These are phyloP conservation scores for Casuarina cunninghamiana DNA, from an alignment of 306 rosid species.

Conservation along the genomic window DNA sequence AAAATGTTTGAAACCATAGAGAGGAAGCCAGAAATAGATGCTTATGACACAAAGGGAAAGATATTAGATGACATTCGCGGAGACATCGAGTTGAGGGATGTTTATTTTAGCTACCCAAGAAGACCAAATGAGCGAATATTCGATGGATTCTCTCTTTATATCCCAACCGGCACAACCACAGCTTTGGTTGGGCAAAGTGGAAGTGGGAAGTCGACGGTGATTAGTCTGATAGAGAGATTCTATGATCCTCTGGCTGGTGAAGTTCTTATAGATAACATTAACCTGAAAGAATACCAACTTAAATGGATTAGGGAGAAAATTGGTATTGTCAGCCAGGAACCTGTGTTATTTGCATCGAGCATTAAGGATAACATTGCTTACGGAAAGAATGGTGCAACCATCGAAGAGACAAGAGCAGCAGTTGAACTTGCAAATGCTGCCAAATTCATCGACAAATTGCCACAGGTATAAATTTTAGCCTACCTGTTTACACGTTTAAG, in stretches of 20 bases:
- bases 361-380: slow-evolving; percentile 38
- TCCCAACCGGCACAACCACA: slow-evolving; percentile 55
- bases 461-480: slow-evolving; percentile 33
- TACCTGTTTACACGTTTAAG: slow-evolving; percentile 5
- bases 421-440: slow-evolving; percentile 10
- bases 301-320: too few relatives aligned
- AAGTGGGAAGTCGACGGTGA: slow-evolving; percentile 50
- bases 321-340: too few relatives aligned
- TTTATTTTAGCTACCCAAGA: slow-evolving; percentile 17
- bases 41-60: slow-evolving; percentile 1
- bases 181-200: slow-evolving; percentile 58
- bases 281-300: slow-evolving; percentile 44
- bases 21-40: slow-evolving; percentile 51
- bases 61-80: too few relatives aligned
- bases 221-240: too few relatives aligned
- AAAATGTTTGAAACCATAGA: slow-evolving; percentile 58
- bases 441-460: slow-evolving; percentile 37
- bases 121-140: slow-evolving; percentile 33
- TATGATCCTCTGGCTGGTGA: slow-evolving; percentile 28
- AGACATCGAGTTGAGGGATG: too few relatives aligned
- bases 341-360: too few relatives aligned
- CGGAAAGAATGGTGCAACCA: slow-evolving; percentile 47
- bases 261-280: slow-evolving; percentile 41
- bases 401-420: slow-evolving; percentile 40
- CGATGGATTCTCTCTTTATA: slow-evolving; percentile 45